A percentile compares a stretch with the other conserved stretches of the same genome.
Conservation (phyloP, 257 asterid genomes). For the Asclepias syriaca region DNA sequence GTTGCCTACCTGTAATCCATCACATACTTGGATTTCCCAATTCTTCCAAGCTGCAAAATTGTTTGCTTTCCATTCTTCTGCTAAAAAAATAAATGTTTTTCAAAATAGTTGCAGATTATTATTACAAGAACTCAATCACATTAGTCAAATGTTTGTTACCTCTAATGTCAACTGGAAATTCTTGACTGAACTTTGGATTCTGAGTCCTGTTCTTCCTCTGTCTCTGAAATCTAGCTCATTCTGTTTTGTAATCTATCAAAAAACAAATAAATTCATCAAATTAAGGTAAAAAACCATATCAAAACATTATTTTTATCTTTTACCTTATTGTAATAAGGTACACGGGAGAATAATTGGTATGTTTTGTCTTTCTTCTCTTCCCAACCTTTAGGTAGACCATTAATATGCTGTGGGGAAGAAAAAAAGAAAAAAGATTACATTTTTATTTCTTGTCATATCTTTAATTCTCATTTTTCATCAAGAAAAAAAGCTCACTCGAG, state of each 20-base stretch:
- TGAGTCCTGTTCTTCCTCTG: conserved; percentile 68
- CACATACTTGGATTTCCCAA: conserved; percentile 76
- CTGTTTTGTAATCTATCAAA: conserved; percentile 49
- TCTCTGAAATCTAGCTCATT: conserved; percentile 82
- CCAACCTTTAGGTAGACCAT: conserved; percentile 78
- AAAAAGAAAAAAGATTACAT: too few relatives aligned
- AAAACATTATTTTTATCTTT: not conserved
- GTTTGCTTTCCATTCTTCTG: conserved; percentile 82
- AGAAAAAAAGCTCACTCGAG: conserved; percentile 47
- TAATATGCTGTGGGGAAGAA: conserved; percentile 43
- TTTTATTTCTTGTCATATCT: too few relatives aligned
- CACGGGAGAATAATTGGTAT: conserved; percentile 70
- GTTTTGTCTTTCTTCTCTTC: conserved; percentile 57
- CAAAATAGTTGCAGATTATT: too few relatives aligned
- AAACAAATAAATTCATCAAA: not conserved
- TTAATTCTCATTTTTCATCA: too few relatives aligned
- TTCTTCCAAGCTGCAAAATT: conserved; percentile 83
- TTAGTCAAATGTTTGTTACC: conserved; percentile 30
- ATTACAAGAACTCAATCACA: too few relatives aligned
- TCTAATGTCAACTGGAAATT: conserved; percentile 80
- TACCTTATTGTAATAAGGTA: conserved; percentile 79
- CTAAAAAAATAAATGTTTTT: conserved; percentile 1
- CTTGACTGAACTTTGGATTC: conserved; percentile 79
- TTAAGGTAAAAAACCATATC: too few relatives aligned
- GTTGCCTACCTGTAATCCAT: conserved; percentile 72